A percentile compares a stretch with the other conserved stretches of the same genome.
phyloP scores from a whole-genome alignment of 805 yeast species.

The Lachancea fermentati region DNA sequence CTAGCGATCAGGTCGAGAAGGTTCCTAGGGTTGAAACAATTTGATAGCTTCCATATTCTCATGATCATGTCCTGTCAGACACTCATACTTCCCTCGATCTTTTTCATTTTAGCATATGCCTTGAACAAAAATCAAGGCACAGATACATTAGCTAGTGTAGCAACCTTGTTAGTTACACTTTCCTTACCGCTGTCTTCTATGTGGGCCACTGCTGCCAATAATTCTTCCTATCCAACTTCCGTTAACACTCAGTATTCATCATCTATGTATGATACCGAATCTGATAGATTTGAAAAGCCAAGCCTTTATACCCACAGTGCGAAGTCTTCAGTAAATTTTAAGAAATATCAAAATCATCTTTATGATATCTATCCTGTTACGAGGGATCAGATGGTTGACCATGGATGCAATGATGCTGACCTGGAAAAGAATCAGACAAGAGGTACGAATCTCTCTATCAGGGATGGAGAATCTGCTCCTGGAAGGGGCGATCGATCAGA shows the following conservation, averaged over 20 bases:
- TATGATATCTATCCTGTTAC: conserved; percentile 12
- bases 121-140: conserved; percentile 29
- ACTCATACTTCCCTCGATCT: conserved; percentile 66
- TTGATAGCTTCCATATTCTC: conserved; percentile 75
- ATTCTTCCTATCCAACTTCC: conserved; percentile 39
- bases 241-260: conserved; percentile 20
- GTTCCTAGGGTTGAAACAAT: conserved; percentile 72
- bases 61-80: conserved; percentile 80
- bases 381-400: background rate
- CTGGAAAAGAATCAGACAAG: background rate
- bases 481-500: too few species aligned
- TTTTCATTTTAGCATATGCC: conserved; percentile 54
- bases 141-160: conserved; percentile 44
- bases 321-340: conserved; percentile 9
- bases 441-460: too few species aligned
- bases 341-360: conserved; percentile 10
- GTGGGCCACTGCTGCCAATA: conserved; percentile 78
- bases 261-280: conserved; percentile 11
- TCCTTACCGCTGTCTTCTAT: conserved; percentile 78
- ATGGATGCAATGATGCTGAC: background rate
- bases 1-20: conserved; percentile 69
- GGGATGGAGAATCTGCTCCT: too few species aligned
- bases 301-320: conserved; percentile 15
- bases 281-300: conserved; percentile 14
- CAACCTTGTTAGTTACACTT: conserved; percentile 57